phyloP scores from a whole-genome alignment of 306 rosid genomes.

The Vicia villosa region DNA sequence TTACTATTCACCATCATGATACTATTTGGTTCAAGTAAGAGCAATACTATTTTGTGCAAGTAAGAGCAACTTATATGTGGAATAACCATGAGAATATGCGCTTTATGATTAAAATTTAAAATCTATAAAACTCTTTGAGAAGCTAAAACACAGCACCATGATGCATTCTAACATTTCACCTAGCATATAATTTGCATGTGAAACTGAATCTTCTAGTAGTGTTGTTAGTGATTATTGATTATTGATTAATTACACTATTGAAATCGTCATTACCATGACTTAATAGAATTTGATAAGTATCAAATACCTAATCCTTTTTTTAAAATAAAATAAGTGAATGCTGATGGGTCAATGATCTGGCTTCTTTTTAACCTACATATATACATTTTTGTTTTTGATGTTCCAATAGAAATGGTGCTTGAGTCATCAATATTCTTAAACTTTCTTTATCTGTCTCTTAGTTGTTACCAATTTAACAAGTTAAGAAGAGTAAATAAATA shows the following conservation, averaged over 20 bases:
- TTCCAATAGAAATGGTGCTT: conserved; percentile 50
- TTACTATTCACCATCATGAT: neutral
- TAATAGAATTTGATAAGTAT: conserved; percentile 37
- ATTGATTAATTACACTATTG: conserved; percentile 23
- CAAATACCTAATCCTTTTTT: conserved; percentile 41
- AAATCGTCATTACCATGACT: conserved; percentile 27
- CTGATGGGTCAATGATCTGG: conserved; percentile 40
- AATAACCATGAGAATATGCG: conserved; percentile 38
- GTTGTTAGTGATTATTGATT: neutral
- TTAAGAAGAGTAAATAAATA: no score
- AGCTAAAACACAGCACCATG: no score
- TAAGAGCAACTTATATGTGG: conserved; percentile 3
- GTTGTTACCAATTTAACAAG: conserved; percentile 26
- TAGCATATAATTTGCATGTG: conserved; percentile 4
- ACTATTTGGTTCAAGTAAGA: neutral
- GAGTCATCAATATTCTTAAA: conserved; percentile 61
- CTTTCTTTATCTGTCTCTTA: conserved; percentile 15
- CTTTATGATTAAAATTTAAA: conserved; percentile 23
- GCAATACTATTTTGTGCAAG: neutral
- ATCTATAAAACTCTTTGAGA: neutral
- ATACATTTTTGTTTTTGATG: conserved; percentile 31
- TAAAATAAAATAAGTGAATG: conserved; percentile 30
- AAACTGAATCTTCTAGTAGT: conserved; percentile 17
- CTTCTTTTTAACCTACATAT: conserved; percentile 38
- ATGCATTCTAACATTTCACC: neutral